These are phyloP conservation scores for Hortaea sp. DNA, from an alignment of 2,329 filamentous ascomycete genomes.

Conservation along the genomic window DNA sequence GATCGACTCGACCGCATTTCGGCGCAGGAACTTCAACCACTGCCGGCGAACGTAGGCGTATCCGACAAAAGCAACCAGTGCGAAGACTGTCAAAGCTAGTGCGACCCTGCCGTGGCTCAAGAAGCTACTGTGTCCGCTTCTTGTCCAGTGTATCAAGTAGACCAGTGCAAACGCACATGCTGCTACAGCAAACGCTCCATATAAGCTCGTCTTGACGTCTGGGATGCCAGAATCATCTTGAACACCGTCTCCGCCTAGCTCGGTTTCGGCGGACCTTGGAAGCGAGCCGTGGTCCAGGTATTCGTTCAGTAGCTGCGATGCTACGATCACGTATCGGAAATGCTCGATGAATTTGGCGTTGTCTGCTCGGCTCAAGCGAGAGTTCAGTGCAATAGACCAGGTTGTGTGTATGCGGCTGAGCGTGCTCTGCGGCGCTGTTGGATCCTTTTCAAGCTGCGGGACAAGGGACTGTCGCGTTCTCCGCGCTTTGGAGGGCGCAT, in stretches of 20 bases:
- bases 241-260: conserved; percentile 11
- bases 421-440: conserved; percentile 10
- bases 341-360: conserved; percentile 81
- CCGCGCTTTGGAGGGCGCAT: conserved; percentile 2
- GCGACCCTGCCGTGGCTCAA: conserved; percentile 47
- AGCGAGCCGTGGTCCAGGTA: conserved; percentile 38
- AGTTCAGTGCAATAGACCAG: conserved; percentile 54
- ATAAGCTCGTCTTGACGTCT: conserved; percentile 39
- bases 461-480: conserved; percentile 1
- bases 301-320: conserved; percentile 75
- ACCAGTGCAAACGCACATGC: conserved; percentile 50
- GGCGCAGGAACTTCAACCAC: conserved; percentile 69
- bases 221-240: conserved; percentile 9
- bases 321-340: conserved; percentile 87
- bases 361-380: conserved; percentile 63
- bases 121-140: conserved; percentile 41
- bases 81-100: conserved; percentile 40
- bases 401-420: conserved; percentile 35
- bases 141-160: conserved; percentile 63
- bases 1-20: conserved; percentile 61
- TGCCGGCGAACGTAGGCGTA: conserved; percentile 68
- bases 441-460: conserved; percentile 2
- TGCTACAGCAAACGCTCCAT: conserved; percentile 57
- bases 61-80: conserved; percentile 45
- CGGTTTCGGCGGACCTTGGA: conserved; percentile 17